Evolutionary conservation across 257 asterid species (phyloP).

Genomic region (Linaria vulgaris): DNA sequence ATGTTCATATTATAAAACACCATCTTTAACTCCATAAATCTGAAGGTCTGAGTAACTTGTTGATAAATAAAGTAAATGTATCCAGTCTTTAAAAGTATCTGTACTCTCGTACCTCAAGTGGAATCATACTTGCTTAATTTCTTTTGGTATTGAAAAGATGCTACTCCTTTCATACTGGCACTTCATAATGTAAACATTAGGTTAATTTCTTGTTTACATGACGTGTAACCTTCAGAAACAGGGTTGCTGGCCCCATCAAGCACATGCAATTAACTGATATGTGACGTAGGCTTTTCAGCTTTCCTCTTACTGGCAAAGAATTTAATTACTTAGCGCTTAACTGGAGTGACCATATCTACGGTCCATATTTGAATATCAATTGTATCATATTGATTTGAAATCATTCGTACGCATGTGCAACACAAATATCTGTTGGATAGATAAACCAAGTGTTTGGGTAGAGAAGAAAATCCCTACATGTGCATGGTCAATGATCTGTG

Average conservation of each 20-base stretch:
- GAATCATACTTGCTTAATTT: no score
- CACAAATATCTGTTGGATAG: not conserved
- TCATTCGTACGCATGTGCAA: not conserved
- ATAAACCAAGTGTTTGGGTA: constrained; percentile 2
- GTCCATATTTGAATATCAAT: constrained; percentile 1
- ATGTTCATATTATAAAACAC: no score
- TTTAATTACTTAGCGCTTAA: constrained; percentile 7
- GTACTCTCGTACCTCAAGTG: no score
- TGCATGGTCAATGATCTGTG: not conserved
- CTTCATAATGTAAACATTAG: no score
- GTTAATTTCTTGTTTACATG: no score
- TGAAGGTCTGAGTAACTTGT: no score
- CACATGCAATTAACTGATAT: constrained; percentile 11
- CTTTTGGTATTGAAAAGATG: no score
- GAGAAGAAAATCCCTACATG: not conserved
- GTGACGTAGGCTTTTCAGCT: not conserved
- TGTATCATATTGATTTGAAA: not conserved
- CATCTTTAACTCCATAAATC: no score
- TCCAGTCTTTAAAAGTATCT: no score
- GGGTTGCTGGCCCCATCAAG: constrained; percentile 14
- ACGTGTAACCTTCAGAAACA: no score
- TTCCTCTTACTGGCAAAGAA: constrained; percentile 13
- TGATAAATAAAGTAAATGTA: no score
- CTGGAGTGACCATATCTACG: not conserved
- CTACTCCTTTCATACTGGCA: no score